These are phyloP conservation scores for Biancaea sappan DNA, from an alignment of 306 rosid genomes.

Conservation along the genomic window DNA sequence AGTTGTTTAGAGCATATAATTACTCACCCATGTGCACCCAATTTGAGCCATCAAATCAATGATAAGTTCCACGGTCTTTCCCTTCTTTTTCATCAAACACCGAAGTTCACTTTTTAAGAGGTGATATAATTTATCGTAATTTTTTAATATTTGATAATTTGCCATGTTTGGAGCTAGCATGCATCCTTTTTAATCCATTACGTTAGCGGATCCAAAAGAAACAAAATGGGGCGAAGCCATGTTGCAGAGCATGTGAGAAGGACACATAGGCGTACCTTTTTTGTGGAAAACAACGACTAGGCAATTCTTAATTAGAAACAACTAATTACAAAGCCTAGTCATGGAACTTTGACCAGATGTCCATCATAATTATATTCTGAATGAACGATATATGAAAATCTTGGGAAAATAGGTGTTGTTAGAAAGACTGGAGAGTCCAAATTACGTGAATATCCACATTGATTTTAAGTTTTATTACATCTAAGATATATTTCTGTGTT, in stretches of 20 bases:
- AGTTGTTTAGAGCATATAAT: conserved; percentile 40
- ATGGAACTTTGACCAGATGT: conserved; percentile 34
- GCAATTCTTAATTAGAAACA: conserved; percentile 24
- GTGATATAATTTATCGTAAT: conserved; percentile 22
- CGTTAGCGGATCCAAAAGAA: conserved; percentile 25
- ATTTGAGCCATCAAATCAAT: conserved; percentile 38
- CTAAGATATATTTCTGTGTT: background rate
- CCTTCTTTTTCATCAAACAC: conserved; percentile 28
- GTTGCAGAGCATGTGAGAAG: conserved; percentile 47
- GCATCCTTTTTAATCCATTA: conserved; percentile 23
- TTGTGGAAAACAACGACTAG: conserved; percentile 46
- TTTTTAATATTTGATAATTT: conserved; percentile 8
- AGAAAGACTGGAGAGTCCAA: background rate
- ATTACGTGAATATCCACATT: background rate
- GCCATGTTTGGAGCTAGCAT: conserved; percentile 32
- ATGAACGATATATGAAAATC: background rate
- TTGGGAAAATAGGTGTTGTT: background rate
- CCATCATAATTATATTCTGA: conserved; percentile 14
- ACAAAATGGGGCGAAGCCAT: conserved; percentile 31
- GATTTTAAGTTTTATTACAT: background rate
- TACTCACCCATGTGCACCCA: conserved; percentile 48
- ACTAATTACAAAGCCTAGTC: conserved; percentile 28
- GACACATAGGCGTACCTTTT: conserved; percentile 36
- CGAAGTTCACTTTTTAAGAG: conserved; percentile 32
- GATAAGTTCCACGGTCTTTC: conserved; percentile 43